phyloP scores from a whole-genome alignment of 192 early-diverging fungal species.

The Mortierella alpina region DNA sequence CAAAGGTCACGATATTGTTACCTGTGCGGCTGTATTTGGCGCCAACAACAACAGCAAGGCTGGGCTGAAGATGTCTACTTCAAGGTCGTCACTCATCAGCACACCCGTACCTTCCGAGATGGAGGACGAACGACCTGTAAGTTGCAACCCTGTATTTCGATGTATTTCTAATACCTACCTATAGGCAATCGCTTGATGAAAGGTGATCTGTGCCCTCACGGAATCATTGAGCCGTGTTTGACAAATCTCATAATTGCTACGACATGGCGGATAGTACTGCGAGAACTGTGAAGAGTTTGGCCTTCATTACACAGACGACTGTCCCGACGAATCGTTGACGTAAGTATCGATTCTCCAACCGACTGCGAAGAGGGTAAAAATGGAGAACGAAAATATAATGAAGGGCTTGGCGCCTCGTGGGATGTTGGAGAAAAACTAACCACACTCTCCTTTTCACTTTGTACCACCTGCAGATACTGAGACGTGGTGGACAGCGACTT shows the following conservation, averaged over 20 bases:
- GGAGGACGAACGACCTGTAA: slow-evolving; percentile 33
- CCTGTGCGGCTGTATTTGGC: slow-evolving; percentile 67
- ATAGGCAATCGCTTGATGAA: too few relatives aligned
- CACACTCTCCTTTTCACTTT: neutral
- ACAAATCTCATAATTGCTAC: neutral
- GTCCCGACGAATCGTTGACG: slow-evolving; percentile 66
- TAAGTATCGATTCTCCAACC: slow-evolving; percentile 4
- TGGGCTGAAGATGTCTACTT: neutral
- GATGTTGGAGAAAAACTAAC: too few relatives aligned
- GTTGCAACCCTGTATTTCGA: neutral
- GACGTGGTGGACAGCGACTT: slow-evolving; percentile 37
- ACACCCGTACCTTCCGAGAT: slow-evolving; percentile 4
- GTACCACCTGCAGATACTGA: slow-evolving; percentile 29
- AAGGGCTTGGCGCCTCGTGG: too few relatives aligned
- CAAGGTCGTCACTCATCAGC: neutral
- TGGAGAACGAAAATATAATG: neutral
- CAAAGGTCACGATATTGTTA: slow-evolving; percentile 70
- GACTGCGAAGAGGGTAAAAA: neutral
- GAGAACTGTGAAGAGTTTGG: slow-evolving; percentile 81
- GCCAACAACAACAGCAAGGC: slow-evolving; percentile 4
- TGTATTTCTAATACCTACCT: neutral
- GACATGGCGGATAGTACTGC: slow-evolving; percentile 65
- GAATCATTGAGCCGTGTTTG: neutral
- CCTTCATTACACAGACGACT: slow-evolving; percentile 74
- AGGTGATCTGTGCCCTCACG: too few relatives aligned